A percentile compares a stretch with the other conserved stretches of the same genome.
These are phyloP conservation scores for Trichoderma aggressivum DNA, from an alignment of 2,329 filamentous ascomycete genomes.

Conservation along the genomic window DNA sequence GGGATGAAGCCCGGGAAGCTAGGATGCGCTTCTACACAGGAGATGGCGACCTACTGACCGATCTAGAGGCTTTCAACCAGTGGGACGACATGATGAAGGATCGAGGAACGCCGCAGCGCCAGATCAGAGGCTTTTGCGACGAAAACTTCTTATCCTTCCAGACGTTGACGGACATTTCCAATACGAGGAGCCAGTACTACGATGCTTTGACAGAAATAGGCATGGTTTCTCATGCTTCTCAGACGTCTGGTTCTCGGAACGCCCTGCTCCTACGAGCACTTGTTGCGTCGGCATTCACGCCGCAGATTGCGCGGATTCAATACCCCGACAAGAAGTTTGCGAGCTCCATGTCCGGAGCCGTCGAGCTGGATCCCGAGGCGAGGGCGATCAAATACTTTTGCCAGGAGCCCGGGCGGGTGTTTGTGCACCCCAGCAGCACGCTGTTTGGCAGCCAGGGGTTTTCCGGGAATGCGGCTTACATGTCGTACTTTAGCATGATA, in stretches of 20 bases:
- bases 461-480: conserved; percentile 68
- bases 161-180: conserved; percentile 82
- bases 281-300: conserved; percentile 70
- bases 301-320: conserved; percentile 87
- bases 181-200: conserved; percentile 82
- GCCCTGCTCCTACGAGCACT: conserved; percentile 62
- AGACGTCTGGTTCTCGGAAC: conserved; percentile 33
- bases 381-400: conserved; percentile 90
- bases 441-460: conserved; percentile 82
- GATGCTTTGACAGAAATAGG: conserved; percentile 81
- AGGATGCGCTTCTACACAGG: conserved; percentile 69
- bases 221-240: conserved; percentile 53
- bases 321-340: conserved; percentile 96
- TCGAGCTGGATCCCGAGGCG: conserved; percentile 90
- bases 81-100: conserved; percentile 68
- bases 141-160: conserved; percentile 81
- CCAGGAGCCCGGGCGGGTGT: conserved; percentile 80
- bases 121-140: conserved; percentile 74
- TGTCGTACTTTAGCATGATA: conserved; percentile 91
- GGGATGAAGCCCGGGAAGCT: conserved; percentile 76
- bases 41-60: conserved; percentile 85
- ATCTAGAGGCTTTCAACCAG: conserved; percentile 76
- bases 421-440: conserved; percentile 85
- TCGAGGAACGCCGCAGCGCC: conserved; percentile 53
- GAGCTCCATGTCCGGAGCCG: conserved; percentile 78